Evolutionary conservation across 2,329 filamentous ascomycete genomes (phyloP).

Genomic region (Talaromyces sp.): DNA sequence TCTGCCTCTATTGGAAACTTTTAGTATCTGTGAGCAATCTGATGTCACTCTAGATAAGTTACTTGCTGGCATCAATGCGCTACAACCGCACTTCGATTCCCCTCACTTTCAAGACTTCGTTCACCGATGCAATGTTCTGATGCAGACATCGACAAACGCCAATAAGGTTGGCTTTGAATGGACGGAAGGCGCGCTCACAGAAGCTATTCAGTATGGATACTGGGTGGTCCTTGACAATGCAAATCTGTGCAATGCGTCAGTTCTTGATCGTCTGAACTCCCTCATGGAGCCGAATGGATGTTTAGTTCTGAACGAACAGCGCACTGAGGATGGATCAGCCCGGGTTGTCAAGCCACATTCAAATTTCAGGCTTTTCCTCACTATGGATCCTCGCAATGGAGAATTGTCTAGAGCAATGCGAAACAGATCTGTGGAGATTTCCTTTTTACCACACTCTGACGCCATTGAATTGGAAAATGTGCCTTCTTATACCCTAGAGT

Average conservation of each 20-base stretch:
- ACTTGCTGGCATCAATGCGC: slow-evolving; percentile 24
- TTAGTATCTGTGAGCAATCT: slow-evolving; percentile 23
- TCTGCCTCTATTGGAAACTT: slow-evolving; percentile 25
- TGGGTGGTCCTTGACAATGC: slow-evolving; percentile 97
- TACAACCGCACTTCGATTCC: slow-evolving; percentile 38
- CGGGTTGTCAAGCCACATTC: slow-evolving; percentile 75
- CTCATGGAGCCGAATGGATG: slow-evolving; percentile 84
- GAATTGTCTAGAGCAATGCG: slow-evolving; percentile 95
- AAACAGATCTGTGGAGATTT: slow-evolving; percentile 88
- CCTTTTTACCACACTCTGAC: slow-evolving; percentile 50
- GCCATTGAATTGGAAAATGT: slow-evolving; percentile 12
- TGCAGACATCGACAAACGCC: slow-evolving; percentile 51
- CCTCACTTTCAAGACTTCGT: slow-evolving; percentile 46
- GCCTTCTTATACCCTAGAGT: slow-evolving; percentile 33
- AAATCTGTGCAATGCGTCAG: slow-evolving; percentile 91
- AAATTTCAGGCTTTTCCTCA: slow-evolving; percentile 87
- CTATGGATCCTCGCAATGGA: slow-evolving; percentile 84
- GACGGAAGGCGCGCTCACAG: slow-evolving; percentile 88
- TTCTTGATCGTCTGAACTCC: slow-evolving; percentile 90
- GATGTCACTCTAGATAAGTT: slow-evolving; percentile 25
- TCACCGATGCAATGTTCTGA: slow-evolving; percentile 44
- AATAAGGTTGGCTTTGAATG: slow-evolving; percentile 85
- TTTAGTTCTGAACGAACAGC: slow-evolving; percentile 89
- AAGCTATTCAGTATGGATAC: slow-evolving; percentile 75
- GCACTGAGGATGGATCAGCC: slow-evolving; percentile 72